phyloP scores from a whole-genome alignment of 1,284 basidiomycete species.

The Meripilus lineatus region DNA sequence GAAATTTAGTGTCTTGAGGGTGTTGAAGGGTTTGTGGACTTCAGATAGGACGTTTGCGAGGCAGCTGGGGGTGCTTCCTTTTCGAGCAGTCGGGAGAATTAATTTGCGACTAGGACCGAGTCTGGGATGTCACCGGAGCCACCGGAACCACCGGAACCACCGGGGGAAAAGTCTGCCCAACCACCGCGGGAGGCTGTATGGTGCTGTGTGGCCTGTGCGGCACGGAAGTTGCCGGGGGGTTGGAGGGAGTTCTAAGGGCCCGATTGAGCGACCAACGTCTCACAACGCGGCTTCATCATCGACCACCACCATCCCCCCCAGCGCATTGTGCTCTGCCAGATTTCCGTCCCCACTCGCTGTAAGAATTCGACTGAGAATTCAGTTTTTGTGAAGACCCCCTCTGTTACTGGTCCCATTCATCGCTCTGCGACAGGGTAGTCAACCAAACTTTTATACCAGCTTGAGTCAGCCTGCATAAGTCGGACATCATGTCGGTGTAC shows the following conservation, averaged over 20 bases:
- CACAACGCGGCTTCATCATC: slow-evolving; percentile 42
- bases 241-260: no score
- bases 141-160: slow-evolving; percentile 5
- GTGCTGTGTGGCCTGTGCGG: slow-evolving; percentile 12
- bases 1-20: slow-evolving; percentile 27
- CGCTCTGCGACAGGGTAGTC: no score
- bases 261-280: slow-evolving; percentile 10
- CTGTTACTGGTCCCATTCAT: background rate
- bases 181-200: background rate
- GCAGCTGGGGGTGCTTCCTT: slow-evolving; percentile 9
- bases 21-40: slow-evolving; percentile 19
- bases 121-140: slow-evolving; percentile 11
- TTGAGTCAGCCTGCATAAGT: slow-evolving; percentile 22
- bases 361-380: background rate
- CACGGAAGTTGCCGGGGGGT: slow-evolving; percentile 19
- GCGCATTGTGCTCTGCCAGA: slow-evolving; percentile 7
- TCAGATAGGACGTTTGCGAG: slow-evolving; percentile 7
- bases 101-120: slow-evolving; percentile 17
- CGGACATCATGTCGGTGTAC: slow-evolving; percentile 47
- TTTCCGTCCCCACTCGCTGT: no score
- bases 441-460: no score
- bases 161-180: slow-evolving; percentile 5
- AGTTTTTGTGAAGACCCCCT: background rate
- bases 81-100: slow-evolving; percentile 11
- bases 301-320: slow-evolving; percentile 29